A percentile compares a stretch with the other conserved stretches of the same genome.
These are phyloP conservation scores for Pichia nanzhaoensis DNA, from an alignment of 805 yeast genomes.

Conservation along the genomic window DNA sequence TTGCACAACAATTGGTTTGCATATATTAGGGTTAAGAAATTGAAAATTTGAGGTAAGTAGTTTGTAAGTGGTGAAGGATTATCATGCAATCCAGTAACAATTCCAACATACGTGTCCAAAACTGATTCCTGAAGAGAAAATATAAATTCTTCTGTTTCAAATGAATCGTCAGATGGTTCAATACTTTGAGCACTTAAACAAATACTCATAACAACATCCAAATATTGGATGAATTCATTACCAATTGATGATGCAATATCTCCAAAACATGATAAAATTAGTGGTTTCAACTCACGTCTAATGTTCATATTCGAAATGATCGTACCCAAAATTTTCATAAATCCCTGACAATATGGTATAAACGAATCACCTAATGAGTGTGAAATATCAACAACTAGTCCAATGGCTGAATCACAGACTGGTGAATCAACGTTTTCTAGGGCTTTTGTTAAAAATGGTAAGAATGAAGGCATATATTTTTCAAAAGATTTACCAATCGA, in stretches of 20 bases:
- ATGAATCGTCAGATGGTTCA: slow-evolving; percentile 54
- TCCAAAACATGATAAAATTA: slow-evolving; percentile 88
- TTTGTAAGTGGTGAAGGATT: slow-evolving; percentile 58
- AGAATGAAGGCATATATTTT: slow-evolving; percentile 72
- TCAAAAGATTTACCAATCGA: slow-evolving; percentile 67
- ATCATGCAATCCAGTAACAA: slow-evolving; percentile 80
- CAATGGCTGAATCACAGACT: slow-evolving; percentile 84
- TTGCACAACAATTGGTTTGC: slow-evolving; percentile 53
- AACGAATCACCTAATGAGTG: slow-evolving; percentile 77
- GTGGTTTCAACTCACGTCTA: slow-evolving; percentile 77
- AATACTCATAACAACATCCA: slow-evolving; percentile 72
- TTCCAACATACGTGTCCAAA: slow-evolving; percentile 93
- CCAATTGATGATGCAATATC: slow-evolving; percentile 92
- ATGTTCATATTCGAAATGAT: slow-evolving; percentile 61
- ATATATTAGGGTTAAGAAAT: slow-evolving; percentile 54
- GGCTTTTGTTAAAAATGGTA: slow-evolving; percentile 77
- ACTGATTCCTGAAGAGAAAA: slow-evolving; percentile 74
- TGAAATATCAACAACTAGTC: slow-evolving; percentile 88
- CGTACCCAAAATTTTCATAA: slow-evolving; percentile 78
- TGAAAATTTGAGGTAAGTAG: slow-evolving; percentile 63
- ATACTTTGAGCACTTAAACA: slow-evolving; percentile 59
- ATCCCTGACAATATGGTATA: slow-evolving; percentile 66
- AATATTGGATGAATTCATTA: slow-evolving; percentile 63
- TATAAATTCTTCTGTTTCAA: slow-evolving; percentile 74
- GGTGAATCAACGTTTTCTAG: slow-evolving; percentile 77